A percentile compares a stretch with the other conserved stretches of the same genome.
Evolutionary conservation across 305 asterid genomes (phyloP).

Genomic region (Striga hermonthica): DNA sequence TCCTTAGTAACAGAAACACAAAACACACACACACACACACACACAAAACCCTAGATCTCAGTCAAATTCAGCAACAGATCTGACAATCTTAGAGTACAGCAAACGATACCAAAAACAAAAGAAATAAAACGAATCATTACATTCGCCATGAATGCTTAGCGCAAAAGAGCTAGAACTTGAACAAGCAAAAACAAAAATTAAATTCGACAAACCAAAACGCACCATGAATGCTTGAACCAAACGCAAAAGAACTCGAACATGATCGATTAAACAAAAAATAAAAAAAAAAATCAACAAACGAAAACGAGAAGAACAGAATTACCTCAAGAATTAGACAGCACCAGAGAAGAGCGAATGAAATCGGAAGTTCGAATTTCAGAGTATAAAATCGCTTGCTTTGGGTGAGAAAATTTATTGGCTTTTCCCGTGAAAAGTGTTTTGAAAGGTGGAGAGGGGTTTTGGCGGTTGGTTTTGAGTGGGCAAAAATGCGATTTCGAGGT

Average conservation of each 20-base stretch:
- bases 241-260: too few relatives aligned
- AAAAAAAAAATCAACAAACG: neutral
- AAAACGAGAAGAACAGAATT: neutral
- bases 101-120: too few relatives aligned
- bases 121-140: too few relatives aligned
- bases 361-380: neutral
- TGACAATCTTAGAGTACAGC: slow-evolving; percentile 17
- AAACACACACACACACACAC: neutral
- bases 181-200: too few relatives aligned
- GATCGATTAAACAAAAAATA: too few relatives aligned
- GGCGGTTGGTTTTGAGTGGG: slow-evolving; percentile 50
- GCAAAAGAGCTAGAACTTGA: too few relatives aligned
- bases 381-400: neutral
- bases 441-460: slow-evolving; percentile 34
- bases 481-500: slow-evolving; percentile 30
- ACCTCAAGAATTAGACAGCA: slow-evolving; percentile 29
- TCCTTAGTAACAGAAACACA: too few relatives aligned
- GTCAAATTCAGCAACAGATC: slow-evolving; percentile 32
- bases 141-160: too few relatives aligned
- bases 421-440: slow-evolving; percentile 29
- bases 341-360: neutral
- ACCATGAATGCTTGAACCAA: too few relatives aligned
- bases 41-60: neutral
- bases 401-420: slow-evolving; percentile 30
- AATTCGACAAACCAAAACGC: too few relatives aligned